Base-by-base conservation (phyloP, 257 asterid genomes). In the Asclepias syriaca region DNA sequence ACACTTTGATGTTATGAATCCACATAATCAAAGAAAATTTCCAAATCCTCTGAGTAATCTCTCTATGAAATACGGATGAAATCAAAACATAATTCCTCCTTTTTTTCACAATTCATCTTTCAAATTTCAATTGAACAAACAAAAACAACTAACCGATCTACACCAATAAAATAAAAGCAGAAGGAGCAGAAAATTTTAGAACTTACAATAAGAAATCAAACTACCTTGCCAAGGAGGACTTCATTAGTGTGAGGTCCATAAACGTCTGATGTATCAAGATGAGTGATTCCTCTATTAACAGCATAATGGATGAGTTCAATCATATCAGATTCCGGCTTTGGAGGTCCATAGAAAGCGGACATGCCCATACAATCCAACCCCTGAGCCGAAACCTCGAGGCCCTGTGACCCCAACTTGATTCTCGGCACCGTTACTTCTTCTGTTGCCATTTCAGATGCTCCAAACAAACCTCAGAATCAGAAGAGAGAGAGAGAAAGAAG, bases 291-390 rank as follows among this genome's bases (percentile, higher is more conserved):
- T 16, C 66, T 21, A 58, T 56, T 6, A 14, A 80, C 64, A 19
- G 84, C 84, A 66, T 56, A 71, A 59, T 32, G 78, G 80, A 80
- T 72, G 78, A 80, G 77, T 5, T 68, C 27, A 56, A 80, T 65
- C 84, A 80, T 80, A 40, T 80, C 84, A 73, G 81, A 58, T n/a
- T 80, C 84, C 32, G 84, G 81, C 81, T 80, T 80, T 18, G 76
- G 81, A 45, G 75, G 84, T 70, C 84, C 84, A 37, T 80, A 80
- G 76, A 68, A 29, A 21, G 79, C 78, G 8, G 72, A 76, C 84
- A 80, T 80, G 51, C 81, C 73, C 84, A 80, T 76, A 54, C 84
- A 80, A 14, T 81, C 84, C 37, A 80, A 66, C 45, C 84, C 84
- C 19, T 72, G 81, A 14, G 75, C 78, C 48, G 81, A 80, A 21